Base-by-base conservation (phyloP, 2,329 filamentous ascomycete genomes). In the Cladosporium phlei region DNA sequence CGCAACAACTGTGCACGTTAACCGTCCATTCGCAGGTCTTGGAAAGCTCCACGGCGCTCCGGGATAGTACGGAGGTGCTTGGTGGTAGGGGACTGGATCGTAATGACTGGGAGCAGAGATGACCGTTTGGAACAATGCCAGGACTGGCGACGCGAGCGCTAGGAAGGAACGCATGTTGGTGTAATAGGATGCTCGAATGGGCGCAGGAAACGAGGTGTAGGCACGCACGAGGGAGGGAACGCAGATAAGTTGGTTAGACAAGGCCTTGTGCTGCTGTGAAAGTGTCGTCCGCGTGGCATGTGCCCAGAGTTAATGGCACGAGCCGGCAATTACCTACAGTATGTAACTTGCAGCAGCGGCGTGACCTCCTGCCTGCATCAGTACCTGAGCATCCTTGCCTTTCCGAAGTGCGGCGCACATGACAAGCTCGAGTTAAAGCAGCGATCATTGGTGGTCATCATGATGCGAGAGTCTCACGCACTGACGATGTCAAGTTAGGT, bases 21-120 rank as follows among this genome's bases (percentile, higher is more conserved):
- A 17, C n/a, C 22, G 42, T 17, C 34, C 22, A 25, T 34, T 24
- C 10, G 30, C 12, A 9, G 27, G 16, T 6, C 19, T 28, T 9
- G 34, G 44, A 16, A 47, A 39, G 10, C 27, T 47, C 34, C 37
- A 47, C 8, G 44, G 44, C 9, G 44, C 44, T 12, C 44, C 44
- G 11, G 44, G 44, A 19, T 47, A 47, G 27, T 47, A 47, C 6
- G 44, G 28, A 17, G 44, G 44, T 14, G 44, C 44, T 20, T 47
- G 12, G 10, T 24, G 14, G 44, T 47, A 39, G n/a, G 44, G 24
- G 5, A 47, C 44, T 25, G 44, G 44, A 6, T 22, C 19, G 14
- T 45, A 45, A 19, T 11, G 17, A 19, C 14, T 27, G 5, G 21
- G 30, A 11, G 24, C 21, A 3, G 40, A 35, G 25, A 45, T 17